phyloP scores from a whole-genome alignment of 2,329 filamentous ascomycete genomes.

The Fusarium devonianum region DNA sequence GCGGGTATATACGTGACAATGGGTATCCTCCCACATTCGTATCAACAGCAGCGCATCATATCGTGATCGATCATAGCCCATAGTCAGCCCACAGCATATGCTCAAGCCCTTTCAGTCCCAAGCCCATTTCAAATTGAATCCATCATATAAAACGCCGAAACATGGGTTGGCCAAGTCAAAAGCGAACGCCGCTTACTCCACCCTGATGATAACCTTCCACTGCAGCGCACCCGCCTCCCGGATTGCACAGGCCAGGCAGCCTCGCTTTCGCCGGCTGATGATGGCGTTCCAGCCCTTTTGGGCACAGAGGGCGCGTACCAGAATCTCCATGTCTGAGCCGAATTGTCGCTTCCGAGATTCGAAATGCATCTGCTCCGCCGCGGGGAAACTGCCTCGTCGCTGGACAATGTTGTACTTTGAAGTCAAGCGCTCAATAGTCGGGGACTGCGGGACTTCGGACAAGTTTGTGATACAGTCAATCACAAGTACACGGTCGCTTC shows the following conservation, averaged over 20 bases:
- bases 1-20: conserved; percentile 12
- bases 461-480: conserved; percentile 70
- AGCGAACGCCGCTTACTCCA: conserved; percentile 51
- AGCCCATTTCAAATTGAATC: conserved; percentile 5
- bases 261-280: conserved; percentile 70
- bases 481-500: conserved; percentile 57
- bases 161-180: conserved; percentile 3
- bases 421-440: conserved; percentile 50
- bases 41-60: conserved; percentile 15
- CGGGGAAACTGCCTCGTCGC: conserved; percentile 50
- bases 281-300: conserved; percentile 78
- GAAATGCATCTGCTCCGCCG: conserved; percentile 61
- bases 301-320: conserved; percentile 76
- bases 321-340: conserved; percentile 71
- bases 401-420: conserved; percentile 45
- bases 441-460: conserved; percentile 56
- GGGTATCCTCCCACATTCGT: conserved; percentile 8
- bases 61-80: conserved; percentile 11
- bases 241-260: conserved; percentile 77
- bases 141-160: conserved; percentile 21
- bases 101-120: conserved; percentile 2
- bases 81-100: conserved; percentile 1
- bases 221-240: conserved; percentile 76
- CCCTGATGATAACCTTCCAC: conserved; percentile 71
- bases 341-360: conserved; percentile 65